Evolutionary conservation across 805 yeast genomes (phyloP).

Genomic region (Barnettozyma populi): DNA sequence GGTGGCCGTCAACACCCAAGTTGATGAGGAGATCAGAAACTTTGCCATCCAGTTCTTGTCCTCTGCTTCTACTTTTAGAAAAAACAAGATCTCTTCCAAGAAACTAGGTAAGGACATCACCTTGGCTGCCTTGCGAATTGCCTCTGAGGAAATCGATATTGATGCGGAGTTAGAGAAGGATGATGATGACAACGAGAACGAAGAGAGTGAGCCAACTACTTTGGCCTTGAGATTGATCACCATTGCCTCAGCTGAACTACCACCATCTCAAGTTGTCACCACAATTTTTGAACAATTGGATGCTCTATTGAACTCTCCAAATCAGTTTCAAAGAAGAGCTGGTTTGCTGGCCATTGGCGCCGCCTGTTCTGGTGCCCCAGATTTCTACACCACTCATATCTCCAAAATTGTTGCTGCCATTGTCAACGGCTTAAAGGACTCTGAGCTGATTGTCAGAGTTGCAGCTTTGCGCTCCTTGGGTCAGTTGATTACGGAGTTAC

Average conservation of each 20-base stretch:
- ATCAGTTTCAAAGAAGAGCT: conserved; percentile 80
- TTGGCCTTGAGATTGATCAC: conserved; percentile 79
- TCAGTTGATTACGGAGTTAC: conserved; percentile 76
- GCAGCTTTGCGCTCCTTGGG: conserved; percentile 82
- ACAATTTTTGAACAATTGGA: conserved; percentile 68
- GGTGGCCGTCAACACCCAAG: conserved; percentile 56
- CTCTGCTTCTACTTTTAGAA: conserved; percentile 73
- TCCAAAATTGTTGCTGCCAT: conserved; percentile 68
- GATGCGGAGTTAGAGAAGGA: conserved; percentile 70
- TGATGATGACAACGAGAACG: conserved; percentile 89
- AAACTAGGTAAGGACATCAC: conserved; percentile 82
- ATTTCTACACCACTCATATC: conserved; percentile 72
- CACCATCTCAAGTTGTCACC: conserved; percentile 86
- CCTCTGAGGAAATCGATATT: conserved; percentile 78
- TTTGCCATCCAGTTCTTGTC: conserved; percentile 82
- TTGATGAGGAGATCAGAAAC: conserved; percentile 78
- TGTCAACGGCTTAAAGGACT: conserved; percentile 71
- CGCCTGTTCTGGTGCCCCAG: conserved; percentile 92
- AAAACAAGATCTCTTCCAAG: conserved; percentile 69
- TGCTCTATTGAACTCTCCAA: conserved; percentile 51
- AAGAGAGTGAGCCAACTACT: conserved; percentile 74
- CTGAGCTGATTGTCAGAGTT: conserved; percentile 67
- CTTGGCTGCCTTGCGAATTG: conserved; percentile 64
- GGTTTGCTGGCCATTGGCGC: conserved; percentile 77
- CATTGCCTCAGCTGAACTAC: conserved; percentile 73